These are phyloP conservation scores for Pseudozyma hubeiensis DNA, from an alignment of 1,284 basidiomycete species.

Conservation along the genomic window DNA sequence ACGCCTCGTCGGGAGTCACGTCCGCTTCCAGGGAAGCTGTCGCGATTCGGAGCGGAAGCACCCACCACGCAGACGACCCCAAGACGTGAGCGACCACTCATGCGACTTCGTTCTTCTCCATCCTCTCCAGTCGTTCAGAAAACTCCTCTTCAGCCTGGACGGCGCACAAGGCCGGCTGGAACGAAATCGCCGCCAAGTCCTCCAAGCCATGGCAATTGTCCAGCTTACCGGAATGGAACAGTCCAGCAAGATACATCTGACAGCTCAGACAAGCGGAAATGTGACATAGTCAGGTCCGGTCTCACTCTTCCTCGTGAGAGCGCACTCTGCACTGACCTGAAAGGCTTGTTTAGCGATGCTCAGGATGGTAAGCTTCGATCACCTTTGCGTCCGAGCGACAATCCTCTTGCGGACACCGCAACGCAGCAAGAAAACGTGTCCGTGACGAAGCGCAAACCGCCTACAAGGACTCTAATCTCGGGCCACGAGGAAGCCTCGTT, in stretches of 20 bases:
- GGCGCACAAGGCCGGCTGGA: background rate
- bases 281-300: too few relatives aligned
- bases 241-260: too few relatives aligned
- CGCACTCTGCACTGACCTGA: too few relatives aligned
- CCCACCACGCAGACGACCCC: background rate
- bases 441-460: background rate
- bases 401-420: too few relatives aligned
- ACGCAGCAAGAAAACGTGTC: too few relatives aligned
- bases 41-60: background rate
- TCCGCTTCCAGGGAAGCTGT: conserved; percentile 7
- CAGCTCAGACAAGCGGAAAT: too few relatives aligned
- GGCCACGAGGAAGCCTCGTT: background rate
- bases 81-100: background rate
- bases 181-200: background rate
- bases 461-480: background rate
- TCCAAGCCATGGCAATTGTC: too few relatives aligned
- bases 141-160: background rate
- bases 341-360: too few relatives aligned
- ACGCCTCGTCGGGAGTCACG: conserved; percentile 5
- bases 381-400: too few relatives aligned
- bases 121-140: background rate
- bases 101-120: background rate
- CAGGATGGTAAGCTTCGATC: too few relatives aligned
- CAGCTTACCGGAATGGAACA: too few relatives aligned
- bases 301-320: too few relatives aligned